Percentiles rank a stretch among this genome's conserved stretches.
Conservation (phyloP, 768 basidiomycete genomes). For the Amanita exitialis region DNA sequence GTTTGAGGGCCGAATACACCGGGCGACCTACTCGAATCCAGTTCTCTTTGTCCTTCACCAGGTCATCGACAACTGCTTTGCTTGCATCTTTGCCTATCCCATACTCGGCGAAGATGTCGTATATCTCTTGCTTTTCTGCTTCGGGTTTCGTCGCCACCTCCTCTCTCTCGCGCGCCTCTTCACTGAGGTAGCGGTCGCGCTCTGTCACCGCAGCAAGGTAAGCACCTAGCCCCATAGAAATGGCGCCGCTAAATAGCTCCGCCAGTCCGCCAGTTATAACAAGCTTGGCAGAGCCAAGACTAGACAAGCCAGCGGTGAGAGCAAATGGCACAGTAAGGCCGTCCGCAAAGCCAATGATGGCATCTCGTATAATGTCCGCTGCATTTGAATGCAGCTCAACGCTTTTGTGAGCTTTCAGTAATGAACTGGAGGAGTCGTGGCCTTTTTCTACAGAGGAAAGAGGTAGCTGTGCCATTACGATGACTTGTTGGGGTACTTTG, state of each 20-base stretch:
- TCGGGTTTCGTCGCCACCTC: background rate
- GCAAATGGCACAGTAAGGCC: constrained; percentile 1
- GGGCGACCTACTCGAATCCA: background rate
- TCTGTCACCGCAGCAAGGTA: constrained; percentile 2
- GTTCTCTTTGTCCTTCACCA: background rate
- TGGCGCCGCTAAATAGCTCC: constrained; percentile 1
- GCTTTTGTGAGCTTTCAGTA: background rate
- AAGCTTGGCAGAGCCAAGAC: background rate
- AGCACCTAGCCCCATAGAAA: background rate
- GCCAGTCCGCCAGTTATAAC: constrained; percentile 1
- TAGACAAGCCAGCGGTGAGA: constrained; percentile 2
- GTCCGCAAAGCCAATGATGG: constrained; percentile 1
- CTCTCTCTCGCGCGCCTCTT: background rate
- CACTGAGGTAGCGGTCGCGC: constrained; percentile 2
- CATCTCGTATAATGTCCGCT: background rate
- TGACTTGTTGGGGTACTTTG: background rate
- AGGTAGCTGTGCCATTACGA: background rate
- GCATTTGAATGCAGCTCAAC: background rate
- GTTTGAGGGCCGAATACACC: background rate
- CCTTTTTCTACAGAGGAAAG: background rate
- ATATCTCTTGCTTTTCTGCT: background rate
- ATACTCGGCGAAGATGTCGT: background rate
- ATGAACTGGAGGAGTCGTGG: background rate
- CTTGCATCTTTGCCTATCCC: background rate
- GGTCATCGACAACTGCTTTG: background rate